phyloP scores from a whole-genome alignment of 2,329 filamentous ascomycete genomes.

The Clonostachys solani region DNA sequence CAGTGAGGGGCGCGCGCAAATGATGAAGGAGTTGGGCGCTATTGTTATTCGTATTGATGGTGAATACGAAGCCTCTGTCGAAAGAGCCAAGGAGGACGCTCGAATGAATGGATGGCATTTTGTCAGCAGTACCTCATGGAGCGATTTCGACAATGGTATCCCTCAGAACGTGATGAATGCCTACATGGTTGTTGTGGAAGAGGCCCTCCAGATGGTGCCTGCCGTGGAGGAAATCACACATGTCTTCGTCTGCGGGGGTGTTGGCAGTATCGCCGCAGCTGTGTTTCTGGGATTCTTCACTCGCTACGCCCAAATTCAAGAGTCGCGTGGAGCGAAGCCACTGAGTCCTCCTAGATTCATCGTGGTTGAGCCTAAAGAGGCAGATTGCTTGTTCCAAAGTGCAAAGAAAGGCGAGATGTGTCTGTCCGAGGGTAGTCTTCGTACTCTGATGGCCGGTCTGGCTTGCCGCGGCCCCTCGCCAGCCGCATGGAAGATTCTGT shows the following conservation, averaged over 20 bases:
- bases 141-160: constrained; percentile 5
- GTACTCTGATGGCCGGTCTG: constrained; percentile 7
- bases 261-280: constrained; percentile 7
- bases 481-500: constrained; percentile 7
- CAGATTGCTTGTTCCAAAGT: constrained; percentile 7
- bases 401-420: constrained; percentile 5
- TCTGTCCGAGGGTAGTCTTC: constrained; percentile 1
- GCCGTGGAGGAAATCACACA: constrained; percentile 4
- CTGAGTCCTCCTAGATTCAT: constrained; percentile 2
- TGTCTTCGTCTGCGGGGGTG: constrained; percentile 7
- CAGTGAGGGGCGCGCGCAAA: constrained; percentile 1
- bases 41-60: constrained; percentile 7
- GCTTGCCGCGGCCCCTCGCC: constrained; percentile 8
- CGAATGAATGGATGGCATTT: constrained; percentile 9
- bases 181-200: constrained; percentile 8
- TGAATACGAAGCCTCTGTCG: constrained; percentile 5
- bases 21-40: constrained; percentile 7
- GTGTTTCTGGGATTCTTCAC: constrained; percentile 5
- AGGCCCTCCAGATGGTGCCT: constrained; percentile 2
- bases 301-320: too few relatives aligned
- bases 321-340: background rate
- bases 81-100: constrained; percentile 7
- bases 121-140: constrained; percentile 8
- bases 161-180: constrained; percentile 9
- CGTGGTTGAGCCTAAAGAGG: constrained; percentile 7